Evolutionary conservation across 192 early-diverging fungal species (phyloP).

Genomic region (Backusella circina): DNA sequence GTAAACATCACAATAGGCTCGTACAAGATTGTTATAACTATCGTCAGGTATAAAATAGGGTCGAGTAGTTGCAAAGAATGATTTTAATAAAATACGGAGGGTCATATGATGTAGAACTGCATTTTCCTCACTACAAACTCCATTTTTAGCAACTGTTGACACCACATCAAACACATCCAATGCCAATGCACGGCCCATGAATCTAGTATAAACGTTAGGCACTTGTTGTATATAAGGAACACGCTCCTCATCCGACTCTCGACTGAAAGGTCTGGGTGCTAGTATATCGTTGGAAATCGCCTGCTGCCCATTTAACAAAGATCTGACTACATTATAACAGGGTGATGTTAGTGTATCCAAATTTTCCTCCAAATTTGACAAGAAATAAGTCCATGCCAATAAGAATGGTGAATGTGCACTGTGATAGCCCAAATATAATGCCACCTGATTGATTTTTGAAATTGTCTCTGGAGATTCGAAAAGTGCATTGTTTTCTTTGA

Average conservation of each 20-base stretch:
- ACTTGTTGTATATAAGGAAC: slow-evolving; percentile 11
- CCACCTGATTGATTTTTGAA: slow-evolving; percentile 26
- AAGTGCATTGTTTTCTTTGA: slow-evolving; percentile 17
- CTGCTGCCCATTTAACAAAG: slow-evolving; percentile 9
- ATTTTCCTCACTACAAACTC: slow-evolving; percentile 9
- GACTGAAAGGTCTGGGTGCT: not conserved
- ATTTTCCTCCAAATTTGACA: slow-evolving; percentile 7
- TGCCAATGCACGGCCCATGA: slow-evolving; percentile 11
- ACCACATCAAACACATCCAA: slow-evolving; percentile 18
- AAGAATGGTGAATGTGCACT: slow-evolving; percentile 35
- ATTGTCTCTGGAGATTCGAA: slow-evolving; percentile 27
- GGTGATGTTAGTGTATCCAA: not conserved
- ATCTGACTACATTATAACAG: not conserved
- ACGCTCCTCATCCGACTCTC: not conserved
- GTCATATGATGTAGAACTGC: slow-evolving; percentile 3
- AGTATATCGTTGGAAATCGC: not conserved
- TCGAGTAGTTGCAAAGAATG: slow-evolving; percentile 15
- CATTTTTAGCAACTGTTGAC: not conserved
- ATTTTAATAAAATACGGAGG: not conserved
- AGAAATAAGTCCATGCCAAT: slow-evolving; percentile 43
- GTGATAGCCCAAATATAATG: slow-evolving; percentile 25
- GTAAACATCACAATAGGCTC: not conserved
- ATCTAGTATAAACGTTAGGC: slow-evolving; percentile 12
- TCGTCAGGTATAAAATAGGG: slow-evolving; percentile 17
- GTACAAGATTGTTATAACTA: slow-evolving; percentile 13